Evolutionary conservation across 2,329 filamentous ascomycete genomes (phyloP), one percentile per base, ranked within the genome.

Genomic region (Arachnomyces sp.): DNA sequence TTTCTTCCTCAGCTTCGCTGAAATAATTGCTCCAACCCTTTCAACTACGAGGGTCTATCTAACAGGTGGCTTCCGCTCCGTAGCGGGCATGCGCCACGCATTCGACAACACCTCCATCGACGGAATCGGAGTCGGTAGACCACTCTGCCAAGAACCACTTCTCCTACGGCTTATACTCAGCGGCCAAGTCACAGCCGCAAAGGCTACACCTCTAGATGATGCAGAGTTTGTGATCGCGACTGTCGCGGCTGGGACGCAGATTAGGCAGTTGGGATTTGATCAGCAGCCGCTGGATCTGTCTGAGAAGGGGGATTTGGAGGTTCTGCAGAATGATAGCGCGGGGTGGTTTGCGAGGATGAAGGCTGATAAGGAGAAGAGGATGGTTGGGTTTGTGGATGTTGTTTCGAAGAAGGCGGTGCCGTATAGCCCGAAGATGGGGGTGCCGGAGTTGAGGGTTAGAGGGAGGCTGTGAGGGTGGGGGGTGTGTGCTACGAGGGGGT

Each of bases 1-100:
- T 1, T 79, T 77, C 64, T 80, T 79, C 64, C 52, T 77, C 33
- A 73, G 78, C 3, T 77, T 77, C 44, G 76, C 76, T 0, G 69
- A 79, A 43, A 50, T 57, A 45, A 70, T 81, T 52, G 58, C 70
- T 16, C 56, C 71, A 25, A 58, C 54, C 7, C 55, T 75, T 31
- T 63, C 45, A 1, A 70, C 73, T 55, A 81, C 76, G 0, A 75
- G 70, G 52, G 67, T 64, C 0, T 81, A 77, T 47, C 61, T 81
- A 30, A 79, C 75, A 0, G 77, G 77, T 17, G 77, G 77, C 0
- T 61, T 81, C 45, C 67, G 71, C 40, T 72, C 71, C 1, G 69
- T 66, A 0, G 61, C 59, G 14, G 78, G 70, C 2, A 80, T 82
- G 77, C 70, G 74, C 11, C 59, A 65, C n/a, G 76, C 74, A 0